Conservation (phyloP, 805 yeast species). For the Kuraishia piskuri region DNA sequence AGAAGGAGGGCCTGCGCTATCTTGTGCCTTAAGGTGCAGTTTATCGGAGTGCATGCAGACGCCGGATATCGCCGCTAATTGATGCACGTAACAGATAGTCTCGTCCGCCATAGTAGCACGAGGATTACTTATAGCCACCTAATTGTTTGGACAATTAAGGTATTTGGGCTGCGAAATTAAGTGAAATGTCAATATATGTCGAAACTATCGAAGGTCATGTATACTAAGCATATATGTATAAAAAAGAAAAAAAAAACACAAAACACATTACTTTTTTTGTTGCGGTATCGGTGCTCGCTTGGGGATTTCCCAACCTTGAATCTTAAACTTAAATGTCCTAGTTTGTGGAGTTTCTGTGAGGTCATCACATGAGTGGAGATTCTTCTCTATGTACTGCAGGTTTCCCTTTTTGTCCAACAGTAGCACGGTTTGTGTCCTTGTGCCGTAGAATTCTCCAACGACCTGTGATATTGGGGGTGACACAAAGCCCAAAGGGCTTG, state of each 20-base stretch:
- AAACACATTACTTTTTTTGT: too few relatives aligned
- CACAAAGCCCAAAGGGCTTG: not conserved
- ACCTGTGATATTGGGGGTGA: slow-evolving; percentile 11
- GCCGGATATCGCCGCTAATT: not conserved
- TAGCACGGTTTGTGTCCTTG: slow-evolving; percentile 79
- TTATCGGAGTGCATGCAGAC: not conserved
- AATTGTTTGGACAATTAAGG: too few relatives aligned
- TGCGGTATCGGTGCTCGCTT: not conserved
- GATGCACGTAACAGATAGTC: too few relatives aligned
- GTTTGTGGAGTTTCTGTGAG: not conserved
- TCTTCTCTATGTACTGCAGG: slow-evolving; percentile 53
- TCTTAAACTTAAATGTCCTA: slow-evolving; percentile 9
- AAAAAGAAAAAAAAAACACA: too few relatives aligned
- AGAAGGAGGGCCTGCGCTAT: not conserved
- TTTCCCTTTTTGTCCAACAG: slow-evolving; percentile 42
- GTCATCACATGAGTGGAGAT: slow-evolving; percentile 42
- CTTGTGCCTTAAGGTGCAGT: not conserved
- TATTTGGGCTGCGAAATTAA: too few relatives aligned
- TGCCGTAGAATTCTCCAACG: slow-evolving; percentile 67
- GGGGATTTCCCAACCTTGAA: slow-evolving; percentile 3
- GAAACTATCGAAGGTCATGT: too few relatives aligned
- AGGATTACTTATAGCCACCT: too few relatives aligned
- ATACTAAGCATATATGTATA: too few relatives aligned
- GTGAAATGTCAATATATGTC: too few relatives aligned
- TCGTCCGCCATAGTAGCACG: too few relatives aligned